Conservation (phyloP, 805 yeast species). For the Candida cerambycidarum region DNA sequence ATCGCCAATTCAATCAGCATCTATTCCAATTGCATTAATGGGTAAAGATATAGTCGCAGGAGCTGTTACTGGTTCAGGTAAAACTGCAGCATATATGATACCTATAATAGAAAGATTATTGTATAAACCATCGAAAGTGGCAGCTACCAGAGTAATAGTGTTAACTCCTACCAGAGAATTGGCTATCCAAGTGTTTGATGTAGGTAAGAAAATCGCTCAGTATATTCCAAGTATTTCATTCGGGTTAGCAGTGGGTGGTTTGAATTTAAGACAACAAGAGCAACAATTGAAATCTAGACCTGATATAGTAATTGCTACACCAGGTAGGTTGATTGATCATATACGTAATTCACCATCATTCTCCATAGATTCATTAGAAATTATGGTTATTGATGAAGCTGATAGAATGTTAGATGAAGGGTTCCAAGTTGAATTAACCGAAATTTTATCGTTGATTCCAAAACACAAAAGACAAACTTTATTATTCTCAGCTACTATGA, state of each 20-base stretch:
- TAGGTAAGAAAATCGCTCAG: slow-evolving; percentile 79
- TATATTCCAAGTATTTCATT: slow-evolving; percentile 75
- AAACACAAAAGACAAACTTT: slow-evolving; percentile 84
- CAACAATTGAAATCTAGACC: slow-evolving; percentile 91
- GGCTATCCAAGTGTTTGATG: slow-evolving; percentile 95
- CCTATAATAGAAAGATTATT: slow-evolving; percentile 92
- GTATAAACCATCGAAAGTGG: slow-evolving; percentile 80
- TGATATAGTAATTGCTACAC: slow-evolving; percentile 95
- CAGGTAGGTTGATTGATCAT: slow-evolving; percentile 98
- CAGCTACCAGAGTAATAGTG: slow-evolving; percentile 88
- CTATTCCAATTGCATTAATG: slow-evolving; percentile 87
- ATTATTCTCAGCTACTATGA: slow-evolving; percentile 97
- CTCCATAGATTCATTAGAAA: slow-evolving; percentile 86
- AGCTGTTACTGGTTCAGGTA: slow-evolving; percentile 99
- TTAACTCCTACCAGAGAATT: slow-evolving; percentile 96
- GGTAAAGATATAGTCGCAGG: slow-evolving; percentile 99
- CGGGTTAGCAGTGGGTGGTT: slow-evolving; percentile 97
- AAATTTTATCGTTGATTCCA: slow-evolving; percentile 84
- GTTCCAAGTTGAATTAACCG: slow-evolving; percentile 91
- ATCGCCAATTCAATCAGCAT: slow-evolving; percentile 89
- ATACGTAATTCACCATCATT: slow-evolving; percentile 92
- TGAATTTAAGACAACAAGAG: slow-evolving; percentile 92
- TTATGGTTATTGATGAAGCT: slow-evolving; percentile 94
- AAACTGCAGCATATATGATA: slow-evolving; percentile 96
- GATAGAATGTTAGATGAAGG: slow-evolving; percentile 99